Base-by-base conservation (phyloP, 257 asterid genomes). In the Nicotiana knightiana region DNA sequence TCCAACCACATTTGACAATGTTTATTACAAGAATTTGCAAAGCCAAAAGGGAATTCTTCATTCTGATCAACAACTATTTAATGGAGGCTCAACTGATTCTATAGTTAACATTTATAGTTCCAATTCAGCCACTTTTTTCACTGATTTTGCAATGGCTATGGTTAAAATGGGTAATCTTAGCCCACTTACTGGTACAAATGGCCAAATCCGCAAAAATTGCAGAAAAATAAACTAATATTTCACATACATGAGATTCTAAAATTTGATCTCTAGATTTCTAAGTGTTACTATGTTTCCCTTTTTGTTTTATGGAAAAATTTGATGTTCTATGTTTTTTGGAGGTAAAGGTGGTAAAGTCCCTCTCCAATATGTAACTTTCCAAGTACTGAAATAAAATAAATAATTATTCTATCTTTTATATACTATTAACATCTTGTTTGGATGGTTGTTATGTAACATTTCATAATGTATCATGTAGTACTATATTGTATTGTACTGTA, bases 161-260 rank as follows among this genome's bases (percentile, higher is more conserved):
- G 78, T 71, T 30, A 71, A 71, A 71, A 71, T 71, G 78, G 78
- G 78, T 43, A 71, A 71, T 71, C 77, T 68, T 68, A 68, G 57
- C 10, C 78, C 58, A 43, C 37, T 70, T 71, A 71, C 78, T 0
- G 78, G 78, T 1, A 3, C 78, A 0, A 70, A 70, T 16, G 59
- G 78, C 4, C 37, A 70, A 70, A 70, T 43, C 1, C 78, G 78
- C 58, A 70, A 24, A 21, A 70, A 70, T 70, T 70, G 78, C 3
- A 70, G 59, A 6, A 70, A 70, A 15, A 70, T 6, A 5, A 70
- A 70, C 43, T 70, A 70, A 6, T 3, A 1, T 39, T 21, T 43
- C n/a, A 6, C 55, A 11, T 0, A 39, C 21, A 43, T 0, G n/a
- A 70, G 55, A 70, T 70, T 70, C n/a, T 43, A 70, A 21, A 43